Evolutionary conservation across 2,329 filamentous ascomycete species (phyloP), one percentile per base, ranked within the genome.

Genomic region (Pyricularia sp.): DNA sequence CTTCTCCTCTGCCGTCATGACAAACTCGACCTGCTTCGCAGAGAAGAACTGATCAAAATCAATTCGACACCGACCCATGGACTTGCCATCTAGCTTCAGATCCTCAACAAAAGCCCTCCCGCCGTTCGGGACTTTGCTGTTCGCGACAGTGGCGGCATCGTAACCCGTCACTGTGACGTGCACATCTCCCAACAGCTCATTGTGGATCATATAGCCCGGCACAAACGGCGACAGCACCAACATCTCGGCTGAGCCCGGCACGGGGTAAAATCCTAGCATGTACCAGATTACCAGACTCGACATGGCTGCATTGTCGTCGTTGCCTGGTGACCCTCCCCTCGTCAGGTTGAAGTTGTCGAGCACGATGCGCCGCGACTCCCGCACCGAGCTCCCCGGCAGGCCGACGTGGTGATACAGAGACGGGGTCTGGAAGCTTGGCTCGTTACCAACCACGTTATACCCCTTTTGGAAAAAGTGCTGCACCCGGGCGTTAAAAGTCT

Each of bases 401-500:
- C 65, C 68, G 31, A 67, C 65, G 55, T 69, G 68, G 68, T 69
- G 68, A 42, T 50, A 69, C 2, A 68, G 65, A 20, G 68, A 67
- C 17, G 68, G 65, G 2, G 68, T 69, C 65, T 69, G 68, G 68
- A 69, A 69, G 68, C 68, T 69, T 23, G 68, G 68, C 68, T 69
- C 68, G 68, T 69, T 69, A 31, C 68, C 68, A 5, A 66, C 64
- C 14, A 78, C 77, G 4, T 80, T 76, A 7, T 77, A 76, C 0
- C 78, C 77, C 0, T 74, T 76, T 14, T 61, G 65, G 71, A 88
- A 86, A 59, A 88, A 81, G 75, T 83, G 89, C 50, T 84, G 79
- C 0, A 90, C 80, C 0, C 88, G 85, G 10, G 79, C 73, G 31
- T 83, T 77, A 73, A 89, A 90, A 0, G 73, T 72, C 0, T 83